phyloP scores from a whole-genome alignment of 2,329 filamentous ascomycete species.

The Decorospora gaudefroyi region DNA sequence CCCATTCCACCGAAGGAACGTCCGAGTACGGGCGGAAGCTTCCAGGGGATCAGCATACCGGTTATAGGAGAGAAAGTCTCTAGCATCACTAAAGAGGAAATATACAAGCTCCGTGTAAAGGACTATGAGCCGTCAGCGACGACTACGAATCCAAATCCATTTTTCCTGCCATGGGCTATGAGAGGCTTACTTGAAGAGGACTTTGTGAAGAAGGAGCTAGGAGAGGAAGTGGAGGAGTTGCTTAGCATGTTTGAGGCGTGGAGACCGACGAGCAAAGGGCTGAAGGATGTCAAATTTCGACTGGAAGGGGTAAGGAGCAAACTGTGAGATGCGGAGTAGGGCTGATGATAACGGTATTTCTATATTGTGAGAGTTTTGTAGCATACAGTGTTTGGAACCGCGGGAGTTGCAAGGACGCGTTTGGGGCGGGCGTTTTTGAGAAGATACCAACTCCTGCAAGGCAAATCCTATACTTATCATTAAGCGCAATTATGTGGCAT shows the following conservation, averaged over 20 bases:
- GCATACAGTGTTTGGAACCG: no score
- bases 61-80: conserved; percentile 35
- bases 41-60: conserved; percentile 41
- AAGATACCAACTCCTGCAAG: background rate
- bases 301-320: conserved; percentile 90
- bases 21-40: conserved; percentile 28
- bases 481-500: background rate
- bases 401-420: no score
- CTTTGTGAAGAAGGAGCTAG: conserved; percentile 79
- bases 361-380: conserved; percentile 1
- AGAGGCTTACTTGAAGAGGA: conserved; percentile 90
- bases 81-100: conserved; percentile 18
- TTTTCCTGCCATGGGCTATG: conserved; percentile 94
- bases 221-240: conserved; percentile 75
- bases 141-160: conserved; percentile 69
- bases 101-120: conserved; percentile 39
- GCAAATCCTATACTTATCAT: no score
- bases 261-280: conserved; percentile 84
- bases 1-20: conserved; percentile 30
- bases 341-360: conserved; percentile 1
- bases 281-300: conserved; percentile 95
- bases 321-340: conserved; percentile 54
- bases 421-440: no score
- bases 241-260: conserved; percentile 90
- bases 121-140: conserved; percentile 39